phyloP scores from a whole-genome alignment of 1,284 basidiomycete genomes.

The Testicularia cyperi region DNA sequence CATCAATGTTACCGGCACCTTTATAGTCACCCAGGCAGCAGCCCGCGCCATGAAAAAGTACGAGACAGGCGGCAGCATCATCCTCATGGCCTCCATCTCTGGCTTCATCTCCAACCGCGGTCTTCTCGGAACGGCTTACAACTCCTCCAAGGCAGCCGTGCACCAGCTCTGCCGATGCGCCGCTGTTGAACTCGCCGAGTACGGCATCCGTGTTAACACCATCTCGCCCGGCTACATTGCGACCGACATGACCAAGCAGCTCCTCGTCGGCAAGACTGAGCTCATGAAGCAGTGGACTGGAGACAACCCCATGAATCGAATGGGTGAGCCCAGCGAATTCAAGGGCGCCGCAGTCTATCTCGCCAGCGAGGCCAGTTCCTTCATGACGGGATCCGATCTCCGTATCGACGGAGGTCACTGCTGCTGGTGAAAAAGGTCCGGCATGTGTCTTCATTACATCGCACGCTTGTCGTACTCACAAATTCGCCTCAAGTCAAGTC shows the following conservation, averaged over 20 bases:
- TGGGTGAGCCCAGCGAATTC: conserved; percentile 74
- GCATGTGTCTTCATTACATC: too few species aligned
- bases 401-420: conserved; percentile 54
- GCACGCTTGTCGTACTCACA: too few species aligned
- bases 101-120: conserved; percentile 77
- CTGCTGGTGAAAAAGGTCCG: too few species aligned
- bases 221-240: conserved; percentile 48
- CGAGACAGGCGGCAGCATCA: conserved; percentile 72
- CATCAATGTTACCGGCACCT: conserved; percentile 75
- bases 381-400: conserved; percentile 49
- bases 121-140: conserved; percentile 72
- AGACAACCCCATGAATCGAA: conserved; percentile 72
- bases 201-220: conserved; percentile 64
- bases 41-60: conserved; percentile 74
- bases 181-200: conserved; percentile 75
- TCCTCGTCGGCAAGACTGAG: conserved; percentile 70
- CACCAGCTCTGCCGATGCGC: conserved; percentile 77
- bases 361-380: conserved; percentile 64
- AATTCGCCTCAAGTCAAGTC: too few species aligned
- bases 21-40: conserved; percentile 76
- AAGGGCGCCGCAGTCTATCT: conserved; percentile 75
- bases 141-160: conserved; percentile 76
- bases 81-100: conserved; percentile 80
- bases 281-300: conserved; percentile 72
- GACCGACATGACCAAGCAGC: conserved; percentile 73